Evolutionary conservation across 306 rosid species (phyloP), one percentile per base, ranked within the genome.

Genomic region (Urtica urens): DNA sequence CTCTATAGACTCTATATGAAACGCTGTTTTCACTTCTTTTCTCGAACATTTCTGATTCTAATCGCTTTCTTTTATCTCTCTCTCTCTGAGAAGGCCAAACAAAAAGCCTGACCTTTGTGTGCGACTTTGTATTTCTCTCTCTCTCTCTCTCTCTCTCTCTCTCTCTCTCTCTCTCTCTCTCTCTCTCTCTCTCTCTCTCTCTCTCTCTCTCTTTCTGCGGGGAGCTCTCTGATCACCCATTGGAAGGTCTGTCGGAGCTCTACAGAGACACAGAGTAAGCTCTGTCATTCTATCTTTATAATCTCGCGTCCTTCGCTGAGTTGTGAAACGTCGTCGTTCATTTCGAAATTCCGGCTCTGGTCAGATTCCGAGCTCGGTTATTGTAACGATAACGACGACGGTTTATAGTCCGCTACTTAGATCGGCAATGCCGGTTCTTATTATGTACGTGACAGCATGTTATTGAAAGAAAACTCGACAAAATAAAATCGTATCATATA

Each of bases 191-290:
- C 48, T 26, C 37, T 38, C 12, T 34, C 40, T 27, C 47, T 45
- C 3, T 38, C 39, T 35, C 51, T 43, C 11, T 16, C 24, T 46
- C 45, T 4, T 28, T 53, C 38, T 38, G 27, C 33, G 15, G 33
- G 13, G 49, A 73, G 80, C 68, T 54, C 52, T 48, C 9, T 35
- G 23, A 38, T 3, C 62, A 34, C 41, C 57, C 49, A 27, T 48
- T 45, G 46, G 62, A 44, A 57, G 43, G 34, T 38, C 50, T 48
- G 55, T 46, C 60, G 55, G 78, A 76, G 74, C 78, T 77, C 53
- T n/a, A n/a, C n/a, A 73, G 33, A 12, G 33, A 16, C 26, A 48
- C 68, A 33, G 53, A 46, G 79, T 73, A 61, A 67, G 65, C 69
- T 57, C 45, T 49, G 59, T 64, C 48, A 7, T 23, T 10, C 21